Conservation (phyloP, 768 basidiomycete species). For the Glaciozyma antarctica region DNA sequence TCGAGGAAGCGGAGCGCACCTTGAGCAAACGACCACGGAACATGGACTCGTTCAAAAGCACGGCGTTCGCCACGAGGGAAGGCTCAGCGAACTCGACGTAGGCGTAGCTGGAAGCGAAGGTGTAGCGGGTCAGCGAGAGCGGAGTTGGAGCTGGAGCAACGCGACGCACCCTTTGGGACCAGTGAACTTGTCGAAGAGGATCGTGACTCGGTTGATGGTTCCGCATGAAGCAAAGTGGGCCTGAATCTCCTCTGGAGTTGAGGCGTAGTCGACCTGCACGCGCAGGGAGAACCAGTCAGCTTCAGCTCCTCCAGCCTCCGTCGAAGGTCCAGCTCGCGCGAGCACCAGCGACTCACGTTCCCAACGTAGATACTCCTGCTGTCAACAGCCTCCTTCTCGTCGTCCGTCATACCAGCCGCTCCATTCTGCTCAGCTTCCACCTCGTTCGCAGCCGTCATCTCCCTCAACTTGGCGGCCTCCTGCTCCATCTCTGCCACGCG, state of each 20-base stretch:
- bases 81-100: slow-evolving; percentile 98
- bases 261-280: slow-evolving; percentile 86
- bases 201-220: slow-evolving; percentile 96
- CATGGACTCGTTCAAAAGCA: slow-evolving; percentile 90
- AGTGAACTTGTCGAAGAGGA: slow-evolving; percentile 98
- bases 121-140: slow-evolving; percentile 12
- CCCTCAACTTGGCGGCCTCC: slow-evolving; percentile 76
- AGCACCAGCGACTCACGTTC: slow-evolving; percentile 57
- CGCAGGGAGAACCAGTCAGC: neutral
- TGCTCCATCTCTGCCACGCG: slow-evolving; percentile 86
- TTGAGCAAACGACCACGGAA: slow-evolving; percentile 90
- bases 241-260: slow-evolving; percentile 97
- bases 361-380: slow-evolving; percentile 85
- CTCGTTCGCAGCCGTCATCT: slow-evolving; percentile 55
- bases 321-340: neutral
- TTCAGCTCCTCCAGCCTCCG: neutral
- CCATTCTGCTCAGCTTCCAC: slow-evolving; percentile 38
- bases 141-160: slow-evolving; percentile 7
- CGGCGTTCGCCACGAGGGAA: slow-evolving; percentile 76
- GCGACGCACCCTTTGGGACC: slow-evolving; percentile 84
- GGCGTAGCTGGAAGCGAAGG: slow-evolving; percentile 57
- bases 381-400: slow-evolving; percentile 74
- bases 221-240: slow-evolving; percentile 94
- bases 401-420: slow-evolving; percentile 65
- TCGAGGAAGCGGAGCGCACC: slow-evolving; percentile 45